A percentile compares a stretch with the other conserved stretches of the same genome.
phyloP scores from a whole-genome alignment of 2,329 filamentous ascomycete genomes.

The Arthrobotrys megalospora region DNA sequence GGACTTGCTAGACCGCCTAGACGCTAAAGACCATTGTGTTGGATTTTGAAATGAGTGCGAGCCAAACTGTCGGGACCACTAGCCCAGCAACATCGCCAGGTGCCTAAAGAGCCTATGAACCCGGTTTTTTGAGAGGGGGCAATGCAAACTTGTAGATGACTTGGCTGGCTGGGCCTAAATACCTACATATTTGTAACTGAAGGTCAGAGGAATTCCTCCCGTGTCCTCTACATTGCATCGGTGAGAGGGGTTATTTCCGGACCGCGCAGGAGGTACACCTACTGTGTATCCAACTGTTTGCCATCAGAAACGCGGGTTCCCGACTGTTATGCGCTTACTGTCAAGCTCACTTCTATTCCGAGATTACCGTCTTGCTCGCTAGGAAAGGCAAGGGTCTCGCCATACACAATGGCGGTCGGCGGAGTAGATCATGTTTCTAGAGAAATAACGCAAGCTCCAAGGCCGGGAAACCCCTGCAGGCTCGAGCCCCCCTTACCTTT shows the following conservation, averaged over 20 bases:
- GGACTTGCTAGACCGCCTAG: slow-evolving; percentile 5
- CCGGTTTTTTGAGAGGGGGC: slow-evolving; percentile 33
- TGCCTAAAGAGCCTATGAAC: slow-evolving; percentile 21
- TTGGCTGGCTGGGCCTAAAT: background rate
- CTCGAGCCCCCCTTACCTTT: slow-evolving; percentile 17
- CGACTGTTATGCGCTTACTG: slow-evolving; percentile 7
- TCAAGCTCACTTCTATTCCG: background rate
- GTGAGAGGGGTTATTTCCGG: background rate
- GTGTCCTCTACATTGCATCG: background rate
- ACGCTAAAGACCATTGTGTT: slow-evolving; percentile 36
- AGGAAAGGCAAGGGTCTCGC: slow-evolving; percentile 15
- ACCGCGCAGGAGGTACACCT: background rate
- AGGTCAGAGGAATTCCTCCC: slow-evolving; percentile 19
- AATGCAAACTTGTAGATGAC: background rate
- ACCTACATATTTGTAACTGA: background rate
- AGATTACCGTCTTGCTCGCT: slow-evolving; percentile 7
- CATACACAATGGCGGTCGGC: slow-evolving; percentile 23
- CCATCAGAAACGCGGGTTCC: slow-evolving; percentile 6
- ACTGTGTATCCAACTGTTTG: background rate
- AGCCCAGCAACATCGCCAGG: background rate
- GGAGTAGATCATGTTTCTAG: slow-evolving; percentile 6
- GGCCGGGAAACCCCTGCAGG: slow-evolving; percentile 29
- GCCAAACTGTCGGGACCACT: slow-evolving; percentile 32
- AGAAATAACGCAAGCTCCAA: slow-evolving; percentile 45
- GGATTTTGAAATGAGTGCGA: slow-evolving; percentile 48